A percentile compares a stretch with the other conserved stretches of the same genome.
Evolutionary conservation across 2,329 filamentous ascomycete genomes (phyloP).

Genomic region (Fusarium sp.): DNA sequence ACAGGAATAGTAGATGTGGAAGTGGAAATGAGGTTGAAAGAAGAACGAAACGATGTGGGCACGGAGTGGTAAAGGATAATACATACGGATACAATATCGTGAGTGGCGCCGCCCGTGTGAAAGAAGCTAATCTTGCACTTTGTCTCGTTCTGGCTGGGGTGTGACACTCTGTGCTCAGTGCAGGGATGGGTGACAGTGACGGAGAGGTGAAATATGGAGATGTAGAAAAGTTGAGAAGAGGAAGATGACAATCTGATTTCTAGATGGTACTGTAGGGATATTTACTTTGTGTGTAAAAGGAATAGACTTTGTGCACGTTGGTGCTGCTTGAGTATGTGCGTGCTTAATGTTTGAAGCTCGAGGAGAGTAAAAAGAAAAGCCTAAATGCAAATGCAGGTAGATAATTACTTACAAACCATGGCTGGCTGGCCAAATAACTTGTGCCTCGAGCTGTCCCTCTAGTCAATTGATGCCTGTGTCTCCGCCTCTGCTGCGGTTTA

Average conservation of each 20-base stretch:
- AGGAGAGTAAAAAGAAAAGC: constrained; percentile 8
- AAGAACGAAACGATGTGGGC: constrained; percentile 10
- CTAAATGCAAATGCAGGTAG: neutral
- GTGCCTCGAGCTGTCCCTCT: neutral
- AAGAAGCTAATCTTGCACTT: constrained; percentile 34
- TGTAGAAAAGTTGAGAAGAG: constrained; percentile 1
- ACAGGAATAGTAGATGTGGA: neutral
- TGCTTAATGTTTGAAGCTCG: neutral
- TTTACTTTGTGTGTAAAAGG: neutral
- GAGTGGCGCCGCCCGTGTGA: constrained; percentile 27
- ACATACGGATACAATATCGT: constrained; percentile 18
- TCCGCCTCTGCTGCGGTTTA: neutral
- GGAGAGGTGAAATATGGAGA: neutral
- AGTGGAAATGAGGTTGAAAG: constrained; percentile 15
- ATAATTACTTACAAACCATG: constrained; percentile 37
- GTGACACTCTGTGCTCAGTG: constrained; percentile 22
- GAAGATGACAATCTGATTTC: constrained; percentile 1
- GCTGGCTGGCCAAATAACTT: neutral
- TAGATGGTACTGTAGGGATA: constrained; percentile 1
- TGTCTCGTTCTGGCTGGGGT: constrained; percentile 31
- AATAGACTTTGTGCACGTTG: neutral
- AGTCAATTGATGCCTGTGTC: neutral
- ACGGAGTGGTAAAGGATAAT: constrained; percentile 4
- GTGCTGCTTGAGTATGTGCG: neutral
- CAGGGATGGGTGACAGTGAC: constrained; percentile 8